These are phyloP conservation scores for Hamamelis virginiana DNA, from an alignment of 164 flowering plant genomes.

Conservation along the genomic window DNA sequence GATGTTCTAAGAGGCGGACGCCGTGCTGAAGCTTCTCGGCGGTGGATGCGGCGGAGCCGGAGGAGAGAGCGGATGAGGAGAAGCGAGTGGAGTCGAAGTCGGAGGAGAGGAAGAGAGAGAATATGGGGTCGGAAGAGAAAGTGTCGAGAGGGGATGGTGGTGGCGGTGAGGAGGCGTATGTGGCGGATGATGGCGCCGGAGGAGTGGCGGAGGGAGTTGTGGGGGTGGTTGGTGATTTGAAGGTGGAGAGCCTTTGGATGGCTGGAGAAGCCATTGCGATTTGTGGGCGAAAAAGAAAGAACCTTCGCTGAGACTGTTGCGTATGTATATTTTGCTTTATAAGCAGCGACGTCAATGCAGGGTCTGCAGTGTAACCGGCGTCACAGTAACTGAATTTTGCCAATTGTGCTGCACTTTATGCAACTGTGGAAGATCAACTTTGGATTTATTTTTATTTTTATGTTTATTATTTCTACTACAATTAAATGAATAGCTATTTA, in stretches of 20 bases:
- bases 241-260: conserved; percentile 50
- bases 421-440: too few relatives aligned
- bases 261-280: conserved; percentile 26
- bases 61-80: conserved; percentile 91
- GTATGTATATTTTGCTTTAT: too few relatives aligned
- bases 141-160: conserved; percentile 49
- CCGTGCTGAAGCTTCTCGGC: conserved; percentile 86
- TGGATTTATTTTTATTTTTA: too few relatives aligned
- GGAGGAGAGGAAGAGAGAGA: conserved; percentile 86
- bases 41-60: conserved; percentile 90
- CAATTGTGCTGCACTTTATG: too few relatives aligned
- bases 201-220: conserved; percentile 25
- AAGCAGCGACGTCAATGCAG: too few relatives aligned
- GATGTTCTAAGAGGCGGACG: conserved; percentile 72
- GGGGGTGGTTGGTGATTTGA: conserved; percentile 43
- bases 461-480: too few relatives aligned
- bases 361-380: too few relatives aligned
- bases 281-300: not conserved
- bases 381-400: too few relatives aligned
- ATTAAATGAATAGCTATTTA: too few relatives aligned
- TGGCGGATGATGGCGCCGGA: conserved; percentile 20
- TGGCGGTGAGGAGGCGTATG: conserved; percentile 10
- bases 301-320: too few relatives aligned
- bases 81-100: conserved; percentile 74
- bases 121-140: conserved; percentile 73